Base-by-base conservation (phyloP, 192 early-diverging fungal species). In the Coemansia sp. region DNA sequence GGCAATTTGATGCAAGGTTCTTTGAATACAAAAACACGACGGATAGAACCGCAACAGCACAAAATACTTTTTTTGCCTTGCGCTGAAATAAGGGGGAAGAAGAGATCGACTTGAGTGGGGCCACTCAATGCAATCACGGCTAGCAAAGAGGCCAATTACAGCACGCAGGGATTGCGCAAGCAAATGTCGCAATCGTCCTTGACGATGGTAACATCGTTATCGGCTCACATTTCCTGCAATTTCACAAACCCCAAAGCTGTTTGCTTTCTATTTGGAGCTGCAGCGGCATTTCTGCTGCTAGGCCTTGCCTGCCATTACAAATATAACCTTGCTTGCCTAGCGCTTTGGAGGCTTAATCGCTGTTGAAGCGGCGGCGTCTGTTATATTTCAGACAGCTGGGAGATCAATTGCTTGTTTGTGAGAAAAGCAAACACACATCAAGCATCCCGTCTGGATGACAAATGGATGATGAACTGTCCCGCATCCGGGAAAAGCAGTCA, bases 171-270 rank as follows among this genome's bases (percentile, higher is more conserved):
- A 75, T 75, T 62, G 73, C 65, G 73, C 67, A 75, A 75, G 58
- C 67, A 49, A 34, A 75, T 75, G 73, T 69, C 73, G 73, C 73
- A 49, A 75, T 75, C 63, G 73, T 45, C 37, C 12, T 20, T 35
- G 15, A 13, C 21, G 37, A 75, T 75, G 67, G 40, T 67, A 58
- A 16, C 34, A 70, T 71, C 15, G 16, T 8, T 15, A 30, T 31
- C 31, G n/a, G 40, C 40, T 2, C 40, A 18, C 40, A 10, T 16
- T 13, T 4, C 10, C 39, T n/a, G n/a, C n/a, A n/a, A n/a, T n/a
- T n/a, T n/a, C n/a, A n/a, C n/a, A n/a, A n/a, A n/a, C 39, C 39
- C 39, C 7, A 42, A 56, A 56, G 21, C 51, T 25, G 5, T 29
- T 21, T 8, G 33, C 25, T 5, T 53, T 23, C 51, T 16, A 10